Base-by-base conservation (phyloP, 345 rosid genomes). In the Pugionium cornutum region DNA sequence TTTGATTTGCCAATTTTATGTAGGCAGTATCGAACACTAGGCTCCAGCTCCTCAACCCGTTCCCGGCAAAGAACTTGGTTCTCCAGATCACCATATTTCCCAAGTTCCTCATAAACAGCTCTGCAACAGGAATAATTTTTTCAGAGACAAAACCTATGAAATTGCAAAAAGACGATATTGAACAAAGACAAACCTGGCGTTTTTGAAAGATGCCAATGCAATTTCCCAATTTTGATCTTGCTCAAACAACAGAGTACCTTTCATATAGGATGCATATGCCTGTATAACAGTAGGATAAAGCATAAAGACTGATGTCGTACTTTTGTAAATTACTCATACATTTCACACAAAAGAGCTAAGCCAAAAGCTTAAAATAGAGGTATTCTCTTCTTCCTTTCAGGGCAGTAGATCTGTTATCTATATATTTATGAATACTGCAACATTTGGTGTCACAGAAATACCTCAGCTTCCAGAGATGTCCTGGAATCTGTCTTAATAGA, bases 241-340 rank as follows among this genome's bases (percentile, higher is more conserved):
- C 82, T 95, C 99, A 75, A 95, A 95, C 81, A 95, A 75, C 69
- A 95, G 77, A 76, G 63, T 87, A 65, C 92, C 97, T 83, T 91
- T 85, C 97, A 95, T 95, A 75, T 88, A 95, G 62, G 96, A 87
- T n/a, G 92, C 95, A 81, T 95, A 95, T 72, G 97, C 99, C 97
- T 95, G 77, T 57, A 78, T 68, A 64, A 56, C 32, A 54, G 65
- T 48, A 62, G 39, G 61, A 49, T 10, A 25, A 68, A 75, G 26
- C 58, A 68, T 57, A 67, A 40, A 49, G 40, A 53, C 57, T 45
- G 49, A 37, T 41, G 18, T 25, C 44, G 1, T 39, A 26, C 6
- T 6, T 37, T 50, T 36, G 32, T 53, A n/a, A 9, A 52, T 56
- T 31, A 36, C 42, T 58, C 46, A 60, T 30, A 37, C n/a, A 39